phyloP scores from a whole-genome alignment of 2,329 filamentous ascomycete genomes.

The Calycina marina region DNA sequence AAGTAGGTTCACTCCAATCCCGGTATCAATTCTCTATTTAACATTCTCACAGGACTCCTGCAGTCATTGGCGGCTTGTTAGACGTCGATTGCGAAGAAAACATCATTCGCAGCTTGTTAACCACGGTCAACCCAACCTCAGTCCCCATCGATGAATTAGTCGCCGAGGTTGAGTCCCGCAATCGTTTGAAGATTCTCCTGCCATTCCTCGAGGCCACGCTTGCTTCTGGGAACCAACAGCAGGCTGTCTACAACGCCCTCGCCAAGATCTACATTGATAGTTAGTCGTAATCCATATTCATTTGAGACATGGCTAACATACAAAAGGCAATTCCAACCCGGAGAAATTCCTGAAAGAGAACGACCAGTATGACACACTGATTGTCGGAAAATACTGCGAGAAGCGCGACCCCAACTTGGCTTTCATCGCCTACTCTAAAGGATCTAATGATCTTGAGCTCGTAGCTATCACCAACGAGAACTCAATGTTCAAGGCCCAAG shows the following conservation, averaged over 20 bases:
- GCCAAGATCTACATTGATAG: conserved; percentile 99
- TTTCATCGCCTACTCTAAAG: conserved; percentile 94
- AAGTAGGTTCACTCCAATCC: too few species aligned
- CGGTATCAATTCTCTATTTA: too few species aligned
- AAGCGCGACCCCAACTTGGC: conserved; percentile 86
- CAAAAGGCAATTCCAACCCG: conserved; percentile 94
- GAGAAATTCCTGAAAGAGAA: conserved; percentile 98
- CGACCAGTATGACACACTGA: conserved; percentile 84
- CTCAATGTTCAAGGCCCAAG: conserved; percentile 98
- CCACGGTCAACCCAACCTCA: conserved; percentile 67
- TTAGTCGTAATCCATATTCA: too few species aligned
- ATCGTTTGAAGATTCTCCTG: conserved; percentile 85
- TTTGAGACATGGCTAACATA: too few species aligned
- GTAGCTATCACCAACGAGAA: conserved; percentile 99
- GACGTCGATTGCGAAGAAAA: conserved; percentile 95
- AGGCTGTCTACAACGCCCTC: conserved; percentile 90
- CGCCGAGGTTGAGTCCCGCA: conserved; percentile 84
- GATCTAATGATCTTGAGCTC: conserved; percentile 91
- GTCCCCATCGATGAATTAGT: conserved; percentile 94
- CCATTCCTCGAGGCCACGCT: conserved; percentile 93
- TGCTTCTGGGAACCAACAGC: conserved; percentile 81
- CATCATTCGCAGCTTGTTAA: conserved; percentile 85
- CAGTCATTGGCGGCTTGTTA: conserved; percentile 81
- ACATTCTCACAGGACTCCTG: conserved; percentile 76
- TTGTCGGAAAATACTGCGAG: conserved; percentile 95